Conservation (phyloP, 2,329 filamentous ascomycete genomes). For the Fusarium chuoi region DNA sequence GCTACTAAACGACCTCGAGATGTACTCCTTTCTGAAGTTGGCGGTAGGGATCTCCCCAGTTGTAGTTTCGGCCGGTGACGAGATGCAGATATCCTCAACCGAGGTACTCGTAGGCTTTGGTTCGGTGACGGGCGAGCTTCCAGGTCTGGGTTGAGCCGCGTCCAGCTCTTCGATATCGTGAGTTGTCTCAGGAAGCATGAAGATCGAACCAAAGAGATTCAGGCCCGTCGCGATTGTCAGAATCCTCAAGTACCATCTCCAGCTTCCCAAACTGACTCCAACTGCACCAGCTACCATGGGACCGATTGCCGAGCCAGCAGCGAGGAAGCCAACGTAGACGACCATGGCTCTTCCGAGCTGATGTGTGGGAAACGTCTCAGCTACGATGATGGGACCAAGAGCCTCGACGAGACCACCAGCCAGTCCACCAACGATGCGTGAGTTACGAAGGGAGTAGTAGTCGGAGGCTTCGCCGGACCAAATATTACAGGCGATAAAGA, state of each 20-base stretch:
- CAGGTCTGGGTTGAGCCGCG: neutral
- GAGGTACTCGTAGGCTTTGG: neutral
- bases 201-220: neutral
- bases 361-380: neutral
- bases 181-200: constrained; percentile 10
- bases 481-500: constrained; percentile 5
- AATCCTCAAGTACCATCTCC: constrained; percentile 16
- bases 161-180: neutral
- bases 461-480: neutral
- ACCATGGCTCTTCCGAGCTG: constrained; percentile 8
- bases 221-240: neutral
- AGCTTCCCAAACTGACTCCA: neutral
- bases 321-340: constrained; percentile 5
- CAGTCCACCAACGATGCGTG: constrained; percentile 2
- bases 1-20: neutral
- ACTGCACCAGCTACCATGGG: neutral
- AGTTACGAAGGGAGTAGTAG: neutral
- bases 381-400: constrained; percentile 10
- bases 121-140: neutral
- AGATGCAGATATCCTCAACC: neutral
- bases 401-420: constrained; percentile 6
- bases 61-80: neutral
- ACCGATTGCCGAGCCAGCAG: neutral
- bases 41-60: neutral
- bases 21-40: neutral